Evolutionary conservation across 2,329 filamentous ascomycete genomes (phyloP), one percentile per base, ranked within the genome.

Genomic region (Botrytis cinerea): DNA sequence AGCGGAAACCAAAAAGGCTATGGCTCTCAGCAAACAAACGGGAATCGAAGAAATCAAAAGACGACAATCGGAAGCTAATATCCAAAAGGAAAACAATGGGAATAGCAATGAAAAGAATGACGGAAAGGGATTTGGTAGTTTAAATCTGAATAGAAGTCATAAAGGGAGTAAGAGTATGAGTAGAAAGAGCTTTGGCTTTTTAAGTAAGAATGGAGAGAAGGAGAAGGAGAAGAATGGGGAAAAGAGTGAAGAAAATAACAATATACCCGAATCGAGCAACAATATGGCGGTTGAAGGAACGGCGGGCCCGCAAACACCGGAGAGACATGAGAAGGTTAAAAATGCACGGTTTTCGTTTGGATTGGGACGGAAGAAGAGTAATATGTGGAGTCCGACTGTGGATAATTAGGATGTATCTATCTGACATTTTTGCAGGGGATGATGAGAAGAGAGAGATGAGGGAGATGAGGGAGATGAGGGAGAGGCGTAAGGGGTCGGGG

Each of bases 101-200:
- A 77, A 76, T 54, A 71, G 73, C 40, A 77, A 76, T 48, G 78
- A 78, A 45, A 54, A 77, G 73, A 60, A 43, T 38, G 51, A 75
- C 46, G 68, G 63, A 12, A 76, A 77, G 35, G 84, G 85, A 8
- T 85, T 89, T 46, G 73, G 73, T 32, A 54, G 76, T 38, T 63
- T 74, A 9, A 75, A 74, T 18, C 73, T 80, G 32, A 78, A 72
- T 78, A 87, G 93, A 62, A 90, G 92, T 76, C 88, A 90, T 77
- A 87, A 91, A 72, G 89, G 89, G 16, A 93, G 91, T 81, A 95
- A 93, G 84, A 94, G 93, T 76, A 87, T 97, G 84, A 79, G 92
- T 67, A 89, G 91, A 75, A 93, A 92, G 82, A 92, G 92, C 77
- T 91, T 93, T 79, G 88, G 87, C 46, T 92, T 93, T 79, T 83